phyloP scores from a whole-genome alignment of 768 basidiomycete species.

The Agrocybe praecox region DNA sequence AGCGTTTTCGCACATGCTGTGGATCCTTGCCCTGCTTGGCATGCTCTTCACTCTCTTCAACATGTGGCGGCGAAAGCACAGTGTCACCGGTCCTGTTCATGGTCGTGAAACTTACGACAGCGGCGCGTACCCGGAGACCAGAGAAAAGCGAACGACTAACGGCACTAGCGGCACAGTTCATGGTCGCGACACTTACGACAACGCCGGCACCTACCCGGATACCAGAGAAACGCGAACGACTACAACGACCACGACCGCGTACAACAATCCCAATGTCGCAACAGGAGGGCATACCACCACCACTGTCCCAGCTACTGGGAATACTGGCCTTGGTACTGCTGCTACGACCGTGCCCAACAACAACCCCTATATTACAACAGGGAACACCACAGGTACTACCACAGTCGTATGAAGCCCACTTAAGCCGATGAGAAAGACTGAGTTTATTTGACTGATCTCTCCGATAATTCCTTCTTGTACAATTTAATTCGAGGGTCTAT shows the following conservation, averaged over 20 bases:
- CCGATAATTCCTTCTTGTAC: too few relatives aligned
- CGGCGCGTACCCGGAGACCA: constrained; percentile 20
- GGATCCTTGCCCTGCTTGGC: constrained; percentile 51
- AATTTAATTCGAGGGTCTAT: too few relatives aligned
- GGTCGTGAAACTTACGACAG: constrained; percentile 9
- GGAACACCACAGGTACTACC: background rate
- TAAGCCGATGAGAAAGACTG: too few relatives aligned
- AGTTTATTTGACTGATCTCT: too few relatives aligned
- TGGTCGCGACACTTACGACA: constrained; percentile 9
- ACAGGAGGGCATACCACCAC: background rate
- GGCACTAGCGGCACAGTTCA: constrained; percentile 23
- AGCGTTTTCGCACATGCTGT: constrained; percentile 71
- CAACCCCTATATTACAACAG: too few relatives aligned
- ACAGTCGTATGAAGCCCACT: too few relatives aligned
- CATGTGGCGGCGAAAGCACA: constrained; percentile 16
- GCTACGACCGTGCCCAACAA: too few relatives aligned
- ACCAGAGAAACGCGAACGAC: constrained; percentile 9
- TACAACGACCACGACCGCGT: constrained; percentile 7
- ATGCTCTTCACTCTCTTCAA: constrained; percentile 39
- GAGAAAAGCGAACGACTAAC: constrained; percentile 3
- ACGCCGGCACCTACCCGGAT: constrained; percentile 20
- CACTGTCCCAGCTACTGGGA: background rate
- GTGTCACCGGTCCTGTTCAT: constrained; percentile 18
- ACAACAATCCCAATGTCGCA: constrained; percentile 4
- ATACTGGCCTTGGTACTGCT: too few relatives aligned